These are phyloP conservation scores for Populus davidiana DNA, from an alignment of 345 rosid species.

Conservation along the genomic window DNA sequence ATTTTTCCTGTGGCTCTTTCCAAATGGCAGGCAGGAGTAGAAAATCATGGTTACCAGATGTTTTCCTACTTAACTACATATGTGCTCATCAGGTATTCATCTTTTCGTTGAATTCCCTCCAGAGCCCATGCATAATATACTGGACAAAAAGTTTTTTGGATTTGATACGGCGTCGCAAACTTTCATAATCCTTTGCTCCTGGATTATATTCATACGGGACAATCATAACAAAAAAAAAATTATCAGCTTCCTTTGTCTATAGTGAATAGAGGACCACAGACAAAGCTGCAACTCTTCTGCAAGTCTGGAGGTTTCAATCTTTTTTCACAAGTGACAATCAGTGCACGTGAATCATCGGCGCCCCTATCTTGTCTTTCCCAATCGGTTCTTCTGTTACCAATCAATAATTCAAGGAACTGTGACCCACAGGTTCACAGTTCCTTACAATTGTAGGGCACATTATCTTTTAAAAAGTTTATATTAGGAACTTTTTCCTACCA, in stretches of 20 bases:
- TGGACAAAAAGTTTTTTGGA: background rate
- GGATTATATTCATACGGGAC: background rate
- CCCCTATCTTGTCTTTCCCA: background rate
- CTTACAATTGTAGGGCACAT: background rate
- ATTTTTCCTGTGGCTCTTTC: background rate
- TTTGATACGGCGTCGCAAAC: background rate
- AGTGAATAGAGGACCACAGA: background rate
- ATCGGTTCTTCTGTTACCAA: background rate
- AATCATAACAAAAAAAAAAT: background rate
- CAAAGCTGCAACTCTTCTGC: background rate
- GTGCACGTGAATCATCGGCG: conserved; percentile 3
- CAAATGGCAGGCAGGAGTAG: background rate
- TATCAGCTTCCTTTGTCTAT: background rate
- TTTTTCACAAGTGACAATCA: background rate
- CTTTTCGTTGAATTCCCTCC: too few relatives aligned
- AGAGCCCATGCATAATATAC: too few relatives aligned
- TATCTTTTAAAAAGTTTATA: background rate
- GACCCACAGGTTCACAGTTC: background rate
- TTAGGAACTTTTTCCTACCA: background rate
- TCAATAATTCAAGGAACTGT: background rate
- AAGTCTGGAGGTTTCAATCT: background rate
- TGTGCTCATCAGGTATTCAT: too few relatives aligned
- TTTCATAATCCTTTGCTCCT: background rate
- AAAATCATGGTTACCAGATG: background rate
- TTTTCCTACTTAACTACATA: too few relatives aligned